A percentile compares a stretch with the other conserved stretches of the same genome.
Evolutionary conservation across 2,329 filamentous ascomycete genomes (phyloP).

Genomic region (Bretziella fagacearum): DNA sequence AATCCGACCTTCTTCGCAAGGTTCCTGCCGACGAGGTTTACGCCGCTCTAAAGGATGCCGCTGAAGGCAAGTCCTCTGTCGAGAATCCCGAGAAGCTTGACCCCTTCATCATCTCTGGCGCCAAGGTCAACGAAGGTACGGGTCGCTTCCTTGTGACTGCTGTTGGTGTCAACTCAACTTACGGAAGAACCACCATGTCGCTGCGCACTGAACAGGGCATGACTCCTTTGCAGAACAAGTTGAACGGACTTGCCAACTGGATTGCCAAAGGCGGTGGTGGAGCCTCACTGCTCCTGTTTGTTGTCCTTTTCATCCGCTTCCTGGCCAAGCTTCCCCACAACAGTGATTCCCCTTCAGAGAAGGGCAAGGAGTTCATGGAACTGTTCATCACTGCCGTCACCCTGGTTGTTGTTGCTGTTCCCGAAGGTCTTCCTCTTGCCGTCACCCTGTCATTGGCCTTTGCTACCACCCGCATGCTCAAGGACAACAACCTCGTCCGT

Average conservation of each 20-base stretch:
- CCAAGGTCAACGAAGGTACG: conserved; percentile 35
- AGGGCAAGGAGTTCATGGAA: conserved; percentile 40
- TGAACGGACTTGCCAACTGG: conserved; percentile 23
- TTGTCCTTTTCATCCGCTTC: conserved; percentile 66
- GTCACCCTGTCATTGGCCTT: conserved; percentile 53
- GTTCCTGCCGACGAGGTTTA: conserved; percentile 41
- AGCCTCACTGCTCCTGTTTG: conserved; percentile 55
- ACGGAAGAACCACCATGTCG: conserved; percentile 39
- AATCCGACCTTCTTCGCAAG: conserved; percentile 57
- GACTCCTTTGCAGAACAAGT: conserved; percentile 38
- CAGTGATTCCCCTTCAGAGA: conserved; percentile 31
- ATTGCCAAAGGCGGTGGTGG: conserved; percentile 36
- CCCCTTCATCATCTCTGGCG: conserved; percentile 45
- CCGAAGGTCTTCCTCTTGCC: conserved; percentile 48
- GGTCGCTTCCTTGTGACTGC: conserved; percentile 39
- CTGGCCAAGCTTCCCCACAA: conserved; percentile 42
- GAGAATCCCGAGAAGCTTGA: conserved; percentile 27
- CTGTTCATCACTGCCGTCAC: conserved; percentile 51
- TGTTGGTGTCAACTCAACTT: conserved; percentile 37
- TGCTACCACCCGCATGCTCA: conserved; percentile 51
- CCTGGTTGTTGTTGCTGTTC: conserved; percentile 49
- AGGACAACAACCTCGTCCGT: conserved; percentile 53
- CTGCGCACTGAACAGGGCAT: conserved; percentile 33
- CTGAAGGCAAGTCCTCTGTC: conserved; percentile 24
- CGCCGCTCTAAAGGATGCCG: conserved; percentile 26